Base-by-base conservation (phyloP, 2,329 filamentous ascomycete species). In the Beauveria medogensis region DNA sequence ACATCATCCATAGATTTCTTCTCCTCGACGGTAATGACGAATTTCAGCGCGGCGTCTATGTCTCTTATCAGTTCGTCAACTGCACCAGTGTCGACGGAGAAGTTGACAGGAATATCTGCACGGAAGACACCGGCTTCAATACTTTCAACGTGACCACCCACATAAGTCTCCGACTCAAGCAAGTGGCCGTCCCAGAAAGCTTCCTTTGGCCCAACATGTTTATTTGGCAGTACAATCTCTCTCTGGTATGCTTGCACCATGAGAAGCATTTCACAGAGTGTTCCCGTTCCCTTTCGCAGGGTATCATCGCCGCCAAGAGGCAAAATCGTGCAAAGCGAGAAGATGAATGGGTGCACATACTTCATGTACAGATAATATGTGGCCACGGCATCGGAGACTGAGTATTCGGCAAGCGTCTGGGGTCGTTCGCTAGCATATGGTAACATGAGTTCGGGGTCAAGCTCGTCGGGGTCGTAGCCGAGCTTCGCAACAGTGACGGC, bases 281-380 rank as follows among this genome's bases (percentile, higher is more conserved):
- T 99, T 73, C 94, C 94, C 0, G 94, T 99, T 71, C 94, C 94
- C 74, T 99, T 99, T 66, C 94, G 85, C 68, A 97, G 74, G 1
- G 92, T 91, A 70, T 97, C 94, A 69, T 99, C 93, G 40, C 92
- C 91, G 50, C 91, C 91, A 1, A 99, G 81, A 0, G 94, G 94
- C 72, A 99, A 81, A 76, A 99, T 97, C 1, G 92, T 99, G 75
- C 94, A 99, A 0, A 99, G 80, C 1, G 95, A 97, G 81, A 99
- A 99, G 72, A 99, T 94, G 78, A 99, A 99, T 3, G 94, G 94
- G 73, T 99, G 94, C n/a, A 99, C 91, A 73, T 99, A 99, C 87
- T 99, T 99, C 95, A 99, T 99, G 81, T 99, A 99, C 64, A 99
- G 79, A 71, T 99, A 99, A 73, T 99, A 99, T 0, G 94, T 99